Percentiles rank a stretch among this genome's conserved stretches.
Conservation (phyloP, 2,329 filamentous ascomycete genomes). For the Exophiala sideris region DNA sequence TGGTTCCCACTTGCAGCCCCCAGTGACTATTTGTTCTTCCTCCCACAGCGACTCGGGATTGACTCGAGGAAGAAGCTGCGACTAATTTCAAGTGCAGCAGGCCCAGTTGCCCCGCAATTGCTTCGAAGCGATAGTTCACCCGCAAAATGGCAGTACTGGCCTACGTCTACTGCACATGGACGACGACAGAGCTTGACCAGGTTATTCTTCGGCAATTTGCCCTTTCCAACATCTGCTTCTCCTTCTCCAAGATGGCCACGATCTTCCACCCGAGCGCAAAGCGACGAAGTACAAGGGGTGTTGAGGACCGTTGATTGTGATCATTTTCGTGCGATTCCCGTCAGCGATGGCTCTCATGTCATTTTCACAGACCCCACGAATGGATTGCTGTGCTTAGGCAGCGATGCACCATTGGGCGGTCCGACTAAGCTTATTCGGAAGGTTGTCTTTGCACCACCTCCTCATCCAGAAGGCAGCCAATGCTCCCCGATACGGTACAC, state of each 20-base stretch:
- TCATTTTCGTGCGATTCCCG: constrained; percentile 61
- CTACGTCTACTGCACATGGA: constrained; percentile 11
- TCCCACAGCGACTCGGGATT: constrained; percentile 51
- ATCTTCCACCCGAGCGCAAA: not conserved
- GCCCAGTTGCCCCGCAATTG: constrained; percentile 22
- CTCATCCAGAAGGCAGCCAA: constrained; percentile 21
- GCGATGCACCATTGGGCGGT: constrained; percentile 57
- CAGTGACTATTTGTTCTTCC: constrained; percentile 52
- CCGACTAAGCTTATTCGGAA: constrained; percentile 58
- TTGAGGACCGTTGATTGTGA: constrained; percentile 50
- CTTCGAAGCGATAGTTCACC: constrained; percentile 26
- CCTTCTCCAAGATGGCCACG: constrained; percentile 1
- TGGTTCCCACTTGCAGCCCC: constrained; percentile 42
- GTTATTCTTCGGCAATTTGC: constrained; percentile 27
- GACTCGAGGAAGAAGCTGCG: constrained; percentile 58
- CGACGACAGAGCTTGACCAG: constrained; percentile 26
- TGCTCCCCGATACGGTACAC: constrained; percentile 54
- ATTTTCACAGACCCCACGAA: constrained; percentile 61
- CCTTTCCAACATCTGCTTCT: constrained; percentile 18
- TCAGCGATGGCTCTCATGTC: constrained; percentile 64
- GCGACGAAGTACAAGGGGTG: constrained; percentile 29
- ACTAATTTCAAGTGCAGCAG: constrained; percentile 58
- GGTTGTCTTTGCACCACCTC: constrained; percentile 51
- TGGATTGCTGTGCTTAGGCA: constrained; percentile 58
- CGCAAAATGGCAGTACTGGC: constrained; percentile 20